Conservation (phyloP, 305 asterid species). For the Fraxinus xanthoxyloides region DNA sequence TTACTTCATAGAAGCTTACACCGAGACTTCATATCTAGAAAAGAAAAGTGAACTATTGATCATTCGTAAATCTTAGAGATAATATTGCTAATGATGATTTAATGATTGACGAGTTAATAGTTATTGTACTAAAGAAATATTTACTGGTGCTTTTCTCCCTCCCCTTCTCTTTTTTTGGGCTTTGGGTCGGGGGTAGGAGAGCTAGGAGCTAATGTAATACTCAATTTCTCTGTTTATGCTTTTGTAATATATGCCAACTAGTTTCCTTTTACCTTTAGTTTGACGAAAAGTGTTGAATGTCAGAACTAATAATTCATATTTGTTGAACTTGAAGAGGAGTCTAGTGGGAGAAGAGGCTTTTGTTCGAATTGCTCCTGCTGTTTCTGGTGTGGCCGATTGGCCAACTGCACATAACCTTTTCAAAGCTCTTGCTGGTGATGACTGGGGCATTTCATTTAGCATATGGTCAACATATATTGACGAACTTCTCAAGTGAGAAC, state of each 20-base stretch:
- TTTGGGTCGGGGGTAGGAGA: not conserved
- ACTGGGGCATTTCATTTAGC: constrained; percentile 64
- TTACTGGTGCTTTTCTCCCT: not conserved
- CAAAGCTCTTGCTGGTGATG: constrained; percentile 83
- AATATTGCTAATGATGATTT: not conserved
- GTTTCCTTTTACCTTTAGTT: not conserved
- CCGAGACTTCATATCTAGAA: too few relatives aligned
- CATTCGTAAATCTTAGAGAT: not conserved
- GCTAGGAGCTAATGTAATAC: not conserved
- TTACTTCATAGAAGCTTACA: too few relatives aligned
- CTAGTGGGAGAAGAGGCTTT: constrained; percentile 93
- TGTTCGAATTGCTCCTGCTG: constrained; percentile 91
- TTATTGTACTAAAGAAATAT: not conserved
- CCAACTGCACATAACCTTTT: constrained; percentile 85
- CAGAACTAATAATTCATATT: constrained; percentile 22
- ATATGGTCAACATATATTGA: constrained; percentile 72
- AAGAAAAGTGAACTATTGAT: not conserved
- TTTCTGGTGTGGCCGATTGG: constrained; percentile 91
- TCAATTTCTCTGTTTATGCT: not conserved
- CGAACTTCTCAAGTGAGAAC: constrained; percentile 86
- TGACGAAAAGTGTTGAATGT: constrained; percentile 12
- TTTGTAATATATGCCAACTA: not conserved
- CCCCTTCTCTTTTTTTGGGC: not conserved
- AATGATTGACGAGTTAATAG: not conserved
- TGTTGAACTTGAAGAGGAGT: constrained; percentile 48